Percentiles rank a stretch among this genome's conserved stretches.
Evolutionary conservation across 441 rosid genomes (phyloP).

Genomic region (Adansonia madagascariensis): DNA sequence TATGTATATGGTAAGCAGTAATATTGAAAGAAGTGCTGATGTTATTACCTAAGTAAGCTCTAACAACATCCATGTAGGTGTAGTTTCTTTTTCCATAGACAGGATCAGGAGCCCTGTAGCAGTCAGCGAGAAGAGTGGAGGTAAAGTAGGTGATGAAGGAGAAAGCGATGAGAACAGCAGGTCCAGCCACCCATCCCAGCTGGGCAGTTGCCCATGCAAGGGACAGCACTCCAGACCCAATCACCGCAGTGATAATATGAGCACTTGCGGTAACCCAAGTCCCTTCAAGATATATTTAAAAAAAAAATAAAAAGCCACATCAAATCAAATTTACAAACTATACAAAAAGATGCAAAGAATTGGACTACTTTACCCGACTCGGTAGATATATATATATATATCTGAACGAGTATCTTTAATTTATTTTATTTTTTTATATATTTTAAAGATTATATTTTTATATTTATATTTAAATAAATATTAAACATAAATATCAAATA

Average conservation of each 20-base stretch:
- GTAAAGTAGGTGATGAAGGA: conserved; percentile 76
- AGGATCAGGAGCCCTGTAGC: conserved; percentile 74
- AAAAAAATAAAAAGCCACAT: neutral
- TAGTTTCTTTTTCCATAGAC: conserved; percentile 72
- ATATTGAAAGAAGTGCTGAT: neutral
- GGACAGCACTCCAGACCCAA: conserved; percentile 89
- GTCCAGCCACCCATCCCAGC: conserved; percentile 84
- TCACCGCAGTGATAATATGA: conserved; percentile 86
- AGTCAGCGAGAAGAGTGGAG: conserved; percentile 75
- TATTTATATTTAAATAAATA: too few species aligned
- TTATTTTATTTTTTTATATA: neutral
- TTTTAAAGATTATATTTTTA: too few species aligned
- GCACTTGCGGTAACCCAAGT: conserved; percentile 79
- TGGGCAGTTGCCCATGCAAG: conserved; percentile 88
- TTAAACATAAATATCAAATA: too few species aligned
- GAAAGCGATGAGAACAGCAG: conserved; percentile 57
- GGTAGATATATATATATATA: too few species aligned
- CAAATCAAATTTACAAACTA: neutral
- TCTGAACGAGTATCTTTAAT: too few species aligned
- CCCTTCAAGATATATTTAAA: conserved; percentile 42
- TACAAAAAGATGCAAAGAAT: too few species aligned
- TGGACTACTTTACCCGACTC: too few species aligned
- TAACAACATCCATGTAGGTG: conserved; percentile 83
- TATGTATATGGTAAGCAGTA: neutral
- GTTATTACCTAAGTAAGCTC: conserved; percentile 59